Base-by-base conservation (phyloP, 177 flowering plant genomes). In the Tripterygium wilfordii region DNA sequence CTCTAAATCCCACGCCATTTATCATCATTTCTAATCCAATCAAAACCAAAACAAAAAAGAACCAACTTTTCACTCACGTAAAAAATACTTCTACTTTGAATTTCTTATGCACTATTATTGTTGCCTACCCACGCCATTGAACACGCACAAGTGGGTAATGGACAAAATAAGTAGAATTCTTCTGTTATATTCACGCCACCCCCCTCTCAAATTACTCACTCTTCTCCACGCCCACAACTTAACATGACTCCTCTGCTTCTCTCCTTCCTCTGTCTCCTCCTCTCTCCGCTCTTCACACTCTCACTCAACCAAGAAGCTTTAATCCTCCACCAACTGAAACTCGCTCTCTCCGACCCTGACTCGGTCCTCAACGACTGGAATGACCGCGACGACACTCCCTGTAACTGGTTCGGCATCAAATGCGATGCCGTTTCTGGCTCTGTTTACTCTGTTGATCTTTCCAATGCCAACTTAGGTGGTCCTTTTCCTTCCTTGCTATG, bases 231-330 rank as follows among this genome's bases (percentile, higher is more conserved):
- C n/a, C n/a, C n/a, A n/a, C n/a, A n/a, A n/a, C n/a, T n/a, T n/a
- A n/a, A n/a, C n/a, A n/a, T n/a, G n/a, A n/a, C 30, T 17, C 17
- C 17, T 22, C 12, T 14, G 29, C 61, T 57, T 53, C 19, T 60
- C 40, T 38, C 63, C 62, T n/a, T 56, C 17, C n/a, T 62, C n/a
- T n/a, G 42, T 43, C 25, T 65, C 23, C 32, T 62, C 28, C 18
- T 47, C 8, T 26, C 48, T 10, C 54, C 63, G 0, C 48, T 40
- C 3, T 51, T 15, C 8, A 24, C 45, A 10, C 40, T 60, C 24
- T 63, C 70, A 32, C 69, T 82, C 14, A 80, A 76, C 79, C 97
- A 80, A 43, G 96, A 90, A 41, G 96, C 88, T 8, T 70, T 73
- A 9, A 69, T 55, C 52, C 78, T 91, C 15, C 86, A 68, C 17